Evolutionary conservation across 345 rosid species (phyloP).

Genomic region (Citrus inodora): DNA sequence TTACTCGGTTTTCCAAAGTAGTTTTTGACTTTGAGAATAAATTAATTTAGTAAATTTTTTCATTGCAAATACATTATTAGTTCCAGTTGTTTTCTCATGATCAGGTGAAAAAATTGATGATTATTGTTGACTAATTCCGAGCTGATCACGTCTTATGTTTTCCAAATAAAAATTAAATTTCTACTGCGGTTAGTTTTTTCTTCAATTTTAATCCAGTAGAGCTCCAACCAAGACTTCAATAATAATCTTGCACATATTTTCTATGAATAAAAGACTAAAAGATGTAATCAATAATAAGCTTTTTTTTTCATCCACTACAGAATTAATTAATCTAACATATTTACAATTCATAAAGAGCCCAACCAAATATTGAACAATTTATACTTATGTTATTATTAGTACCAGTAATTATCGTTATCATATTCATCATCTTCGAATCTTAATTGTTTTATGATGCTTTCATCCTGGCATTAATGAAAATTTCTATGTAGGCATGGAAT

Average conservation of each 20-base stretch:
- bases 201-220: background rate
- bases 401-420: background rate
- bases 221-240: background rate
- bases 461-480: background rate
- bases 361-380: background rate
- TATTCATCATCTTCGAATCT: background rate
- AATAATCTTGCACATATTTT: background rate
- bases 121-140: background rate
- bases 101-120: background rate
- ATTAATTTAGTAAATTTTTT: background rate
- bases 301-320: background rate
- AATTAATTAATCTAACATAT: background rate
- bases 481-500: constrained; percentile 67
- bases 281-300: too few relatives aligned
- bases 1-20: background rate
- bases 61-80: background rate
- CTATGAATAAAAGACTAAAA: background rate
- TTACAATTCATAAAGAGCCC: too few relatives aligned
- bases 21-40: background rate
- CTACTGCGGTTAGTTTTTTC: background rate
- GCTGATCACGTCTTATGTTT: background rate
- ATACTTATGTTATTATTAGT: background rate
- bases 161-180: background rate
- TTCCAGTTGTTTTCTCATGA: background rate
- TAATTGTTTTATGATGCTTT: background rate